Evolutionary conservation across 2,329 filamentous ascomycete species (phyloP), one percentile per base, ranked within the genome.

Genomic region (Dichotomopilus funicola): DNA sequence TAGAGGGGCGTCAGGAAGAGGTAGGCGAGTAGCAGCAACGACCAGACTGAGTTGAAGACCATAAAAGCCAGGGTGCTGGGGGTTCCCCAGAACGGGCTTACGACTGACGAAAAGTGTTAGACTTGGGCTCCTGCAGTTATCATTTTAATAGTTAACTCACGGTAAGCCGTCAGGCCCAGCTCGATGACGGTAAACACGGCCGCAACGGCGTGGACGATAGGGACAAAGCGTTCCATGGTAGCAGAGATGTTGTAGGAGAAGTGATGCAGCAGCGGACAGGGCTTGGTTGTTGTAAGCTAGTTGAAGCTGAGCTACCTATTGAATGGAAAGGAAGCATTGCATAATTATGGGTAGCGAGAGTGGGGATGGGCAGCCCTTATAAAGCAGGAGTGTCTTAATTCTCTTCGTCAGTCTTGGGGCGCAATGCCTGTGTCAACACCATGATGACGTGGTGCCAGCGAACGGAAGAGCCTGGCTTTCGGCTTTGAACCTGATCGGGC

Each of bases 31-130:
- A 86, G 73, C 60, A 94, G 77, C 48, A 90, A 69, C 1, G 89
- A 87, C 88, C 89, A 95, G 63, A 91, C 75, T 42, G 83, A 76
- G 67, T 78, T 79, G 79, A 95, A 95, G 71, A 95, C 77, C 72
- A 92, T 79, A 74, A 94, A 95, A 72, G 85, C 84, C 68, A 88
- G 75, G 38, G 78, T 73, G 9, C 79, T 75, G 6, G 86, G 84
- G 2, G 75, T 71, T 52, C 61, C 56, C 19, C 64, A 56, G 31
- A 61, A 65, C 38, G 73, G 75, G 51, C 72, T 74, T 41, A 84
- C 78, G 59, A 85, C 85, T 88, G 40, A n/a, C 9, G 11, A 42
- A 11, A 13, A 42, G 6, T 40, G 8, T 12, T 12, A 9, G 37
- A 9, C 8, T 9, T 9, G 37, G 8, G 37, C 37, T 40, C 8